Evolutionary conservation across 1,284 basidiomycete genomes (phyloP), one percentile per base, ranked within the genome.

Genomic region (Ustilago curta): DNA sequence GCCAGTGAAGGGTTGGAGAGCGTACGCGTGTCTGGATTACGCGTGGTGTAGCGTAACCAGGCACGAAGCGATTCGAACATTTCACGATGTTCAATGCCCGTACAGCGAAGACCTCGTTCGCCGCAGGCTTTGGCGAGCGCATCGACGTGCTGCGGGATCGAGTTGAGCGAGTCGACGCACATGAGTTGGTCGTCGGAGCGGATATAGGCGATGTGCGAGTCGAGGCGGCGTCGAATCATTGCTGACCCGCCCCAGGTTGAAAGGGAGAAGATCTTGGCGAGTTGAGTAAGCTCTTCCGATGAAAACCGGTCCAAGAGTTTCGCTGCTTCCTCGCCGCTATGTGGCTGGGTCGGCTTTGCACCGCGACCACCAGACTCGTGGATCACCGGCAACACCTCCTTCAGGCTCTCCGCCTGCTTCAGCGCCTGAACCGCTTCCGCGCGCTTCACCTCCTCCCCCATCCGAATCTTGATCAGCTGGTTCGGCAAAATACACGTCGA

Each of bases 401-500:
- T 32, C 25, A 83, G 21, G 16, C n/a, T 21, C 8, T 62, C 64
- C 4, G 54, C 27, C 44, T 64, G 44, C 43, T 56, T 52, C 21
- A 75, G 61, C 58, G 52, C 27, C 50, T 60, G 32, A 19, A 53
- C 60, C n/a, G 78, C 75, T 2, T 62, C 54, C 6, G 74, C 77
- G 18, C 78, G 67, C 53, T 76, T 78, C 31, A 78, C 61, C 52
- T 82, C 81, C 7, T 80, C 75, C 4, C 68, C 70, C 57, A 78
- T 68, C 18, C 79, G 72, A 21, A 84, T 84, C 70, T 80, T 83
- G 18, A 55, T 88, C 43, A 88, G 89, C 86, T 95, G 93, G 27
- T 91, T 91, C 0, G 93, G 92, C n/a, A 95, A 88, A 62, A 94
- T 88, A 81, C 93, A 94, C 2, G 93, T 94, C 4, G 92, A 94